These are phyloP conservation scores for Leccinum subgranulosum DNA, from an alignment of 768 basidiomycete genomes.

Conservation along the genomic window DNA sequence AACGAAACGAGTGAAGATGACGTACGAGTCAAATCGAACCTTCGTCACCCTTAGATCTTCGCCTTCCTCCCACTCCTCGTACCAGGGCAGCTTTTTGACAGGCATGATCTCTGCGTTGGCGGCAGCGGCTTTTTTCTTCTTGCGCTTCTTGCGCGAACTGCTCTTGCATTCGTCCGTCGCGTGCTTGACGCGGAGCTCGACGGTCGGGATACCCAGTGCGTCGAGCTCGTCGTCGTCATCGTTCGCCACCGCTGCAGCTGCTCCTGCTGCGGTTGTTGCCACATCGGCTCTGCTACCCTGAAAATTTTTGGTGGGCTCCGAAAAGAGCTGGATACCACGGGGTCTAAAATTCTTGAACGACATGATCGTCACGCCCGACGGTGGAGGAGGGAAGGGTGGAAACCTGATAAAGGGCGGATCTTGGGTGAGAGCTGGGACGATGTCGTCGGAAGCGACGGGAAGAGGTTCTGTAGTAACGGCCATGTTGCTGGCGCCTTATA, in stretches of 20 bases:
- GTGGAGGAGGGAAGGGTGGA: constrained; percentile 48
- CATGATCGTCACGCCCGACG: constrained; percentile 45
- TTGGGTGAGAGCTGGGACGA: background rate
- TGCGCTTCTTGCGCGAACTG: constrained; percentile 50
- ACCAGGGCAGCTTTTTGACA: constrained; percentile 47
- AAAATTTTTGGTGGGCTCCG: constrained; percentile 29
- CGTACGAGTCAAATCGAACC: constrained; percentile 51
- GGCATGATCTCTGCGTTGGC: constrained; percentile 13
- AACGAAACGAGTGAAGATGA: background rate
- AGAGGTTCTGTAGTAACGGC: constrained; percentile 5
- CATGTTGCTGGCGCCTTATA: constrained; percentile 16
- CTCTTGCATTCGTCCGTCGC: constrained; percentile 54
- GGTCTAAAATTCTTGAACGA: constrained; percentile 59
- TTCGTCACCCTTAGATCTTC: constrained; percentile 46
- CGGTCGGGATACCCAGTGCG: constrained; percentile 62
- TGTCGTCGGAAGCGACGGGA: constrained; percentile 16
- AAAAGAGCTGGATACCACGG: constrained; percentile 51
- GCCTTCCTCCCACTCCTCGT: constrained; percentile 66
- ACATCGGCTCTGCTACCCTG: constrained; percentile 26
- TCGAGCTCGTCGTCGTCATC: constrained; percentile 56
- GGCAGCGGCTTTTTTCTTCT: constrained; percentile 31
- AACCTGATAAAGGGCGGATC: constrained; percentile 32
- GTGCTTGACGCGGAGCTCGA: constrained; percentile 53
- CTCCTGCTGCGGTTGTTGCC: constrained; percentile 1
- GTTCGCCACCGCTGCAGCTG: background rate